phyloP scores from a whole-genome alignment of 2,329 filamentous ascomycete genomes.

The Beauveria sp. region DNA sequence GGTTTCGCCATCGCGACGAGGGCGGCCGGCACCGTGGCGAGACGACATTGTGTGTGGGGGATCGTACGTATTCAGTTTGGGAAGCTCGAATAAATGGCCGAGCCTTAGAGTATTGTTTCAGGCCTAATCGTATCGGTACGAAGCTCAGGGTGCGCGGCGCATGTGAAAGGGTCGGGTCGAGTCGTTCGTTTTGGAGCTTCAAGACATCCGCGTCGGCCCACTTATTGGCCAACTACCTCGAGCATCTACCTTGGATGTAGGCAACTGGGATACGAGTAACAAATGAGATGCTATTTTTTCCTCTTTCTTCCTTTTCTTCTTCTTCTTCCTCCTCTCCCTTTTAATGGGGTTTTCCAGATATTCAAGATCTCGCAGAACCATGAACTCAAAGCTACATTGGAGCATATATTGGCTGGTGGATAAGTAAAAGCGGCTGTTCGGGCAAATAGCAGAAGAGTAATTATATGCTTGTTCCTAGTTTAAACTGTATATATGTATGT shows the following conservation, averaged over 20 bases:
- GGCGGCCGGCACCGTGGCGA: conserved; percentile 59
- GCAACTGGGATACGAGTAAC: no score
- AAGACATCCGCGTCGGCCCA: neutral
- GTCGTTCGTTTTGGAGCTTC: neutral
- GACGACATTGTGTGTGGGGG: conserved; percentile 41
- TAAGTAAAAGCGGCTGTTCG: no score
- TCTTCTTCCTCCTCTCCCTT: no score
- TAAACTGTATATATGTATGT: no score
- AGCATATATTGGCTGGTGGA: no score
- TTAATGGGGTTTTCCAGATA: no score
- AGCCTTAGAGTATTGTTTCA: neutral
- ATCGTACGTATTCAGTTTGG: neutral
- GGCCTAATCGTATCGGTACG: neutral
- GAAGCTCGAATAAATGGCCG: neutral
- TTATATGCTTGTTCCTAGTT: no score
- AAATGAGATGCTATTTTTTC: no score
- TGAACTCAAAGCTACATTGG: no score
- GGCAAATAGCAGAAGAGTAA: no score
- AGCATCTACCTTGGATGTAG: neutral
- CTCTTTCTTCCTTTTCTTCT: no score
- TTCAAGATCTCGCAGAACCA: no score
- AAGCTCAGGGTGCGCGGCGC: neutral
- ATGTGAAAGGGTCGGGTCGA: neutral
- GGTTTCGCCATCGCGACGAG: conserved; percentile 75
- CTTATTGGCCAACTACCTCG: neutral